Evolutionary conservation across 2,329 filamentous ascomycete genomes (phyloP), one percentile per base, ranked within the genome.

Genomic region (Colletotrichum tropicale): DNA sequence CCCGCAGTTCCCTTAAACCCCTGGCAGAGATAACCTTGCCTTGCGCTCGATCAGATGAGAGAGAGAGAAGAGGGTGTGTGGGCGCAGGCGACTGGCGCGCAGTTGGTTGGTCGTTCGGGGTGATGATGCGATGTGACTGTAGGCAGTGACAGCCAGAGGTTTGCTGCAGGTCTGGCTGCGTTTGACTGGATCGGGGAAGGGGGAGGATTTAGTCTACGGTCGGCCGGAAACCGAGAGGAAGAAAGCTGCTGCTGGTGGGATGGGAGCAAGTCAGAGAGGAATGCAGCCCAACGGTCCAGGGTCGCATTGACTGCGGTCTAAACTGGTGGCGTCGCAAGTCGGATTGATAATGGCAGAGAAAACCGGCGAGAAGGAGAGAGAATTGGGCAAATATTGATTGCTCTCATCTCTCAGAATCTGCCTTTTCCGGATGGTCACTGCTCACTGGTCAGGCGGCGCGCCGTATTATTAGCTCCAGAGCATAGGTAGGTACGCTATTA

Each of bases 251-350:
- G 58, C 16, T 61, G 18, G 38, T 73, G 55, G 70, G 61, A 69
- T 24, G 34, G n/a, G 62, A 24, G 52, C 66, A 71, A 52, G 61
- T 71, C 10, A n/a, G 15, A 34, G 56, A 43, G 43, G 32, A 67
- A 28, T 26, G 43, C 43, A 52, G 43, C 43, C 43, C 43, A 52
- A 52, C 43, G 43, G 43, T 52, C n/a, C 64, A 68, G 56, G 43
- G 58, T 73, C 64, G 64, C 73, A 75, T 73, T 62, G 70, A 68
- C 73, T 30, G 32, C 24, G 67, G 67, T 58, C 55, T 52, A 56
- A 67, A 62, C 9, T 64, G 55, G 52, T 61, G 58, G 62, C 30
- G 56, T 72, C 43, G 56, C 58, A 66, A 56, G 71, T 58, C 21
- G 36, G 43, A 48, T 52, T 21, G 43, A 52, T 13, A 21, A 32